A percentile compares a stretch with the other conserved stretches of the same genome.
phyloP scores from a whole-genome alignment of 306 rosid genomes.

The Pueraria montana region DNA sequence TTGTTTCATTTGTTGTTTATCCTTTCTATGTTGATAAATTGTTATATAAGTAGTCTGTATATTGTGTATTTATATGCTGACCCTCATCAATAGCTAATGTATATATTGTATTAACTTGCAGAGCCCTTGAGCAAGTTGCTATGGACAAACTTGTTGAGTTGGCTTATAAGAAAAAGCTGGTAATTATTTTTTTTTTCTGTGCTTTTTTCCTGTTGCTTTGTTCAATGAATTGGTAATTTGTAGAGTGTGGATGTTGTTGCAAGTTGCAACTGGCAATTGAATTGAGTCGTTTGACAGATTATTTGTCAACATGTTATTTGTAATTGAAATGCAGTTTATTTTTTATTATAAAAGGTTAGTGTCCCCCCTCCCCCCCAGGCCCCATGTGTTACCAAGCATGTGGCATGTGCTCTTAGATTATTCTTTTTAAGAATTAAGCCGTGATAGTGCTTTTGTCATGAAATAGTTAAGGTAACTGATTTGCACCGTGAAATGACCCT shows the following conservation, averaged over 20 bases:
- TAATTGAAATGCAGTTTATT: constrained; percentile 26
- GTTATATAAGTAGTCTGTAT: background rate
- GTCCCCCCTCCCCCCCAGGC: background rate
- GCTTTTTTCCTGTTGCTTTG: constrained; percentile 20
- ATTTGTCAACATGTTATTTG: constrained; percentile 28
- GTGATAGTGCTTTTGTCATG: constrained; percentile 18
- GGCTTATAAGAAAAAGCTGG: constrained; percentile 89
- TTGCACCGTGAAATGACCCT: constrained; percentile 41
- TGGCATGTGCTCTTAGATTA: constrained; percentile 30
- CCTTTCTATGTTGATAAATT: background rate
- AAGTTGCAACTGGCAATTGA: constrained; percentile 18
- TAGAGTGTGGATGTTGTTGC: background rate
- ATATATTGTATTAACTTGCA: constrained; percentile 51
- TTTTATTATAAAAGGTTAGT: background rate
- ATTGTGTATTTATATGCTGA: constrained; percentile 12
- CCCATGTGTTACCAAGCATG: constrained; percentile 18
- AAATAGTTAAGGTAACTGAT: constrained; percentile 18
- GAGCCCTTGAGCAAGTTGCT: constrained; percentile 82
- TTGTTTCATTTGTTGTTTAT: too few species aligned
- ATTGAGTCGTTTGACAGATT: constrained; percentile 31
- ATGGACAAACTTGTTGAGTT: constrained; percentile 82
- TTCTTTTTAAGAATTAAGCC: constrained; percentile 21
- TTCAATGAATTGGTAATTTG: constrained; percentile 14
- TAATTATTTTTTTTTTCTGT: constrained; percentile 43
- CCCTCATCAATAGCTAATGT: constrained; percentile 42